phyloP scores from a whole-genome alignment of 257 asterid genomes.

The Apocynum venetum region DNA sequence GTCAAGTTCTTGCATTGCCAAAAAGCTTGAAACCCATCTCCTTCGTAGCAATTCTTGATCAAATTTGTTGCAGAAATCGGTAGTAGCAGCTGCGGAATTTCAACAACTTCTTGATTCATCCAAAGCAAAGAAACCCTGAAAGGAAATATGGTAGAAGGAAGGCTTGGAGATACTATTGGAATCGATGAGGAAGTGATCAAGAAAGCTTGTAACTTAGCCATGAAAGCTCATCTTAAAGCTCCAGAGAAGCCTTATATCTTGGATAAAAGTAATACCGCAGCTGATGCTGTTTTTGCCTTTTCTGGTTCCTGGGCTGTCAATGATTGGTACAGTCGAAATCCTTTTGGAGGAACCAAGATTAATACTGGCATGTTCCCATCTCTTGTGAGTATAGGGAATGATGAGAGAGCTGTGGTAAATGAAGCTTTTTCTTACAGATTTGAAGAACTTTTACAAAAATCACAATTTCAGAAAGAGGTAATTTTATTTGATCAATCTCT shows the following conservation, averaged over 20 bases:
- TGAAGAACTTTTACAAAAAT: constrained; percentile 34
- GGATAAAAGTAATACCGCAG: constrained; percentile 42
- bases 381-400: constrained; percentile 53
- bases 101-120: background rate
- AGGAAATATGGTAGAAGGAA: constrained; percentile 39
- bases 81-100: background rate
- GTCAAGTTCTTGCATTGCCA: background rate
- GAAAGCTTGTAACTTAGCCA: constrained; percentile 54
- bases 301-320: constrained; percentile 62
- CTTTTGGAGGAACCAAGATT: constrained; percentile 60
- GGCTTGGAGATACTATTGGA: constrained; percentile 50
- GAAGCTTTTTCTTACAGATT: constrained; percentile 57
- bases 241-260: constrained; percentile 46
- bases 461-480: constrained; percentile 66
- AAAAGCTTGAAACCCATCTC: background rate
- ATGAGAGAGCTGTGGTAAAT: constrained; percentile 57
- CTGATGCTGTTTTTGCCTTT: constrained; percentile 57
- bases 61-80: background rate
- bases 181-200: constrained; percentile 50
- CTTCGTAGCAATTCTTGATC: background rate
- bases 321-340: constrained; percentile 47
- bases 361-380: constrained; percentile 49
- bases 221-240: constrained; percentile 61
- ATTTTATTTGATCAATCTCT: background rate
- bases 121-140: background rate